Evolutionary conservation across 768 basidiomycete genomes (phyloP), one percentile per base, ranked within the genome.

Genomic region (Rhodotorula graminis): DNA sequence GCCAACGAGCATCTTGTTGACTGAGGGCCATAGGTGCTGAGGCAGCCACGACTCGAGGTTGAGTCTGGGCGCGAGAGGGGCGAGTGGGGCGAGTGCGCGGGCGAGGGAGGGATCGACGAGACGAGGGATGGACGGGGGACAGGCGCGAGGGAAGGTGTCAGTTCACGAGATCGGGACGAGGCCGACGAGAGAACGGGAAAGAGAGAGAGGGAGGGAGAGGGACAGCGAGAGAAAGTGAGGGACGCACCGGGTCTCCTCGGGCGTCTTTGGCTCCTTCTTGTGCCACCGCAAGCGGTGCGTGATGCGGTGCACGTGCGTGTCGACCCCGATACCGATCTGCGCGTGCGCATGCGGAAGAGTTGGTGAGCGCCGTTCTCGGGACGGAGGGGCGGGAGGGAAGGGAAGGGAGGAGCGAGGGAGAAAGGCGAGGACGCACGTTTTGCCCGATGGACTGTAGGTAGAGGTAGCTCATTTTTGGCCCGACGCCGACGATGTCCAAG

Each of bases 281-380:
- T 98, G 95, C 95, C 95, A 99, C 53, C 90, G 88, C 3, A 99
- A 81, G 25, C 93, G 84, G 76, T 98, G 94, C 40, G 93, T 93
- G 65, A 99, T 97, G 12, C 95, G 84, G 76, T 97, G 93, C 0
- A 80, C 93, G 80, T 99, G 95, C 0, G 92, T 90, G 76, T 99
- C 95, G 0, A 98, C 95, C 0, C 94, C 95, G 47, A 97, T 95
- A 2, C 95, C 95, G 37, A 85, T 49, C 64, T 77, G 67, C 50
- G 58, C 7, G 67, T 40, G 58, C 7, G 44, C 44, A 14, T 46
- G 44, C 44, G 44, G 44, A 9, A 46, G 44, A 14, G 12, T 14
- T 6, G 44, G 44, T 46, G 44, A 46, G 44, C 44, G 11, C 44
- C 5, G 11, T 3, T 44, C 9, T 44, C 44, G 6, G 44, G 11